Evolutionary conservation across 371 early-diverging fungal genomes (phyloP), one percentile per base, ranked within the genome.

Genomic region (Umbelopsis sp.): DNA sequence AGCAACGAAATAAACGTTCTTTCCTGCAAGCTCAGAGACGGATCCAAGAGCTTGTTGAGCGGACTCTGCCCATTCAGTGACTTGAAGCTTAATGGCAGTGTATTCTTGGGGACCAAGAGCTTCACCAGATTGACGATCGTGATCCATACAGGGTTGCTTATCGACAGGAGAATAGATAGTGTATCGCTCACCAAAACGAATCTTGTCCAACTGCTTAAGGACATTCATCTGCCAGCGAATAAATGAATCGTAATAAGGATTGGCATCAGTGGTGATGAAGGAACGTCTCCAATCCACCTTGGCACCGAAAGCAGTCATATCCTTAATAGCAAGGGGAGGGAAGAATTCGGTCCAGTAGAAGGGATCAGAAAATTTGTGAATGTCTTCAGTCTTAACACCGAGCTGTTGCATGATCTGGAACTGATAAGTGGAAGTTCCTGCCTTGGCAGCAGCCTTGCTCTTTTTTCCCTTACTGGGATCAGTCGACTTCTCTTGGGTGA

Each of bases 61-160:
- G 45, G 76, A 80, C 48, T 73, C 70, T n/a, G 89, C 83, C 85
- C 91, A 90, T 35, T 92, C 80, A 35, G 91, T 65, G 4, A 98
- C 95, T 72, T 90, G 77, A 69, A 99, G 83, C 88, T 96, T 96
- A 75, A 96, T 91, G 69, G 91, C 94, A 9, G 98, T 97, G 85
- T 98, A 99, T 73, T 97, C 96, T 76, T 96, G 95, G 45, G 99
- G 98, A 53, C 93, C 96, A 22, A 99, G 92, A 62, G 96, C 99
- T 82, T 99, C 99, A 73, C 99, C 99, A 44, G 91, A 88, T 70
- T 89, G 84, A 76, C 99, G 95, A 81, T 99, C 99, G 86, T 99
- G 99, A 86, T 99, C 99, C 96, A 99, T 96, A 87, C 99, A 99
- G 52, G 99, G 95, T 86, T 99, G 99, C 14, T 94, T 93, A 85